Evolutionary conservation across 495 filamentous ascomycete genomes (phyloP).

Genomic region (Beverwykella pulmonaria): DNA sequence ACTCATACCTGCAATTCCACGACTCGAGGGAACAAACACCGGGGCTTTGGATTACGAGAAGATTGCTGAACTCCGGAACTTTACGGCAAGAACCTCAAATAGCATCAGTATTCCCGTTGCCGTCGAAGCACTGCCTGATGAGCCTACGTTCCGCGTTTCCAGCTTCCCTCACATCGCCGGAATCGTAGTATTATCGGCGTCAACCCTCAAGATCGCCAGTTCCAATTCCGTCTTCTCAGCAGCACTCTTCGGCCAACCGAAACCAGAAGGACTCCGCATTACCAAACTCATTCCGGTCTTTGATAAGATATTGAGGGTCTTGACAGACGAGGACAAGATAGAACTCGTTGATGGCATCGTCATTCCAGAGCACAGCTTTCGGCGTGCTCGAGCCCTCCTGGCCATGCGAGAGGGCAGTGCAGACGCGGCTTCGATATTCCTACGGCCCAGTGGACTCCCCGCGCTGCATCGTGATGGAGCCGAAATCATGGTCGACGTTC

Average conservation of each 20-base stretch:
- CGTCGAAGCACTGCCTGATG: slow-evolving; percentile 66
- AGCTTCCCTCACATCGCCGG: slow-evolving; percentile 97
- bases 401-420: slow-evolving; percentile 78
- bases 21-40: slow-evolving; percentile 60
- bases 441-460: slow-evolving; percentile 76
- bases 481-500: slow-evolving; percentile 88
- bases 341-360: slow-evolving; percentile 89
- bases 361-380: slow-evolving; percentile 92
- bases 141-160: slow-evolving; percentile 73
- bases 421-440: slow-evolving; percentile 73
- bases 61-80: slow-evolving; percentile 70
- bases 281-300: slow-evolving; percentile 84
- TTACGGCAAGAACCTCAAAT: slow-evolving; percentile 74
- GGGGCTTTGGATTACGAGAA: slow-evolving; percentile 72
- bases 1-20: slow-evolving; percentile 80
- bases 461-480: slow-evolving; percentile 88
- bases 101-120: slow-evolving; percentile 77
- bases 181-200: slow-evolving; percentile 83
- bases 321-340: slow-evolving; percentile 85
- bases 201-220: slow-evolving; percentile 77
- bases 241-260: slow-evolving; percentile 84
- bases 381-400: slow-evolving; percentile 81
- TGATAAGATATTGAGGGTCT: slow-evolving; percentile 73
- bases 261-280: slow-evolving; percentile 77
- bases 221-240: slow-evolving; percentile 93